Conservation (phyloP, 208 protist genomes). For the Naegleria fowleri region DNA sequence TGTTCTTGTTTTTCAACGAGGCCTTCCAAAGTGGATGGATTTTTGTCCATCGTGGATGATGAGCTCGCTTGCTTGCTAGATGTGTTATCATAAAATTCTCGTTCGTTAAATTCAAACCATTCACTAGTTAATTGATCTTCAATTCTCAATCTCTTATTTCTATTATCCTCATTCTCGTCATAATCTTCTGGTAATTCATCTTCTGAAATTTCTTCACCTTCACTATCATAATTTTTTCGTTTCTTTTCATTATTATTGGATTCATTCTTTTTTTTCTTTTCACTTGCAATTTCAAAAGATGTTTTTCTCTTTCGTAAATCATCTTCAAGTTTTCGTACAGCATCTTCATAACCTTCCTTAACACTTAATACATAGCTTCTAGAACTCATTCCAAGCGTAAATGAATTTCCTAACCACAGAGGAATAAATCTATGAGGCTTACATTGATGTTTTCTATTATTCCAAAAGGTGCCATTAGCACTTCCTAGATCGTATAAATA, state of each 20-base stretch:
- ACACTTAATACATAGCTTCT: background rate
- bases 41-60: background rate
- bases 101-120: constrained; percentile 1
- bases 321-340: background rate
- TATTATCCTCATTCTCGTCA: background rate
- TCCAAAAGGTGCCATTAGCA: constrained; percentile 17
- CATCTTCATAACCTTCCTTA: background rate
- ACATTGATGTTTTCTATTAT: background rate
- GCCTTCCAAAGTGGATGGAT: background rate
- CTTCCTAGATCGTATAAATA: constrained; percentile 4
- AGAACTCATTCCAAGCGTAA: background rate
- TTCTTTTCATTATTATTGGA: background rate
- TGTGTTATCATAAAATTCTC: constrained; percentile 11
- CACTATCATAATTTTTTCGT: background rate
- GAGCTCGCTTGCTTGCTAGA: background rate
- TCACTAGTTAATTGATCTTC: background rate
- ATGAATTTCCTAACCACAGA: background rate
- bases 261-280: background rate
- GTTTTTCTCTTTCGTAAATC: background rate
- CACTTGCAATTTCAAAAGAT: background rate
- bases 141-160: constrained; percentile 19
- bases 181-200: background rate
- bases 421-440: background rate
- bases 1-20: background rate
- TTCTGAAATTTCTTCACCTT: background rate